phyloP scores from a whole-genome alignment of 2,329 filamentous ascomycete genomes.

The Verticillium longisporum region DNA sequence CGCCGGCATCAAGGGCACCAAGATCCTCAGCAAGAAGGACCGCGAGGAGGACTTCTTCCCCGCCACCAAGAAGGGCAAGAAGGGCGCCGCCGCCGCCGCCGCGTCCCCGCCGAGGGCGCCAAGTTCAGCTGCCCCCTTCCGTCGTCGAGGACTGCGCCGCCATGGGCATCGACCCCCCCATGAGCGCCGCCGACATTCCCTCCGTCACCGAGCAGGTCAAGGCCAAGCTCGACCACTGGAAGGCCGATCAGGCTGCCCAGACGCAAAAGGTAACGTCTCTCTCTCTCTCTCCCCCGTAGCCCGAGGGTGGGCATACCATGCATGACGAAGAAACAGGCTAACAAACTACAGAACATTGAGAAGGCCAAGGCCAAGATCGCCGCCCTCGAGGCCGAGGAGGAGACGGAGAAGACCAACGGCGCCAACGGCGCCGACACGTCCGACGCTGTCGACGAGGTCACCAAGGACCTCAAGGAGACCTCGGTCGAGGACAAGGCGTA shows the following conservation, averaged over 20 bases:
- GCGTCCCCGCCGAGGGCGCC: constrained; percentile 22
- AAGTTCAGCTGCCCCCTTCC: constrained; percentile 79
- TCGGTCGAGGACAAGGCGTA: constrained; percentile 46
- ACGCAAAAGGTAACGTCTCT: constrained; percentile 77
- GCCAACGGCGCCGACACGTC: constrained; percentile 35
- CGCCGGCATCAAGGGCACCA: constrained; percentile 77
- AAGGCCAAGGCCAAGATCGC: constrained; percentile 96
- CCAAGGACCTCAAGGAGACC: constrained; percentile 43
- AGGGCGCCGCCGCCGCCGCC: constrained; percentile 48
- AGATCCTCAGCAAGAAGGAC: constrained; percentile 78
- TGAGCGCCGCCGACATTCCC: constrained; percentile 77
- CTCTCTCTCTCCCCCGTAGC: no score
- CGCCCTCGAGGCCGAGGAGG: constrained; percentile 66
- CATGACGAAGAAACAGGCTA: no score
- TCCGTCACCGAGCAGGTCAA: constrained; percentile 80
- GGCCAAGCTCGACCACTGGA: constrained; percentile 87
- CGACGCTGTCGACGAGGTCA: constrained; percentile 46
- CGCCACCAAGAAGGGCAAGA: constrained; percentile 77
- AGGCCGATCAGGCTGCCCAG: constrained; percentile 80
- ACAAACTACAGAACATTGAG: constrained; percentile 69
- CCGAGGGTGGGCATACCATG: no score
- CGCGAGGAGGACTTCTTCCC: constrained; percentile 81
- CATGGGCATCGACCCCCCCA: constrained; percentile 81
- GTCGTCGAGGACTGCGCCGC: constrained; percentile 86
- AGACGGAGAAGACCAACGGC: constrained; percentile 36